These are phyloP conservation scores for Cyberlindnera xishuangbannaensis DNA, from an alignment of 805 yeast genomes.

Conservation along the genomic window DNA sequence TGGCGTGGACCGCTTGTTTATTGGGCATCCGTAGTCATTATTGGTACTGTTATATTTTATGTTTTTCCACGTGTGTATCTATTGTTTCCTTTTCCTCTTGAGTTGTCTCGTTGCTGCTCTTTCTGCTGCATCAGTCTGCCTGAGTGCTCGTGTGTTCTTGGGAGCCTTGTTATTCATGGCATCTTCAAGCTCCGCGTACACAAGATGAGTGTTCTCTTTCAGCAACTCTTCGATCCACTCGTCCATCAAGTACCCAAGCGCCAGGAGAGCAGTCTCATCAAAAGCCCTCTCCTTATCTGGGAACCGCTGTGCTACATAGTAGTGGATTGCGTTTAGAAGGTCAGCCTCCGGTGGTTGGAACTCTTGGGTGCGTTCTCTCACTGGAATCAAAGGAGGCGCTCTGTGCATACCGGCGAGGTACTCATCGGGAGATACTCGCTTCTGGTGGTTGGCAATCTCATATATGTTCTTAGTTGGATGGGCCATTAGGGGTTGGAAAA, in stretches of 20 bases:
- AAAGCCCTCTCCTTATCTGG: conserved; percentile 25
- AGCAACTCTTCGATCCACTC: conserved; percentile 30
- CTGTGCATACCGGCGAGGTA: conserved; percentile 1
- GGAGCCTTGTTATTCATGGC: not conserved
- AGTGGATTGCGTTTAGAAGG: conserved; percentile 30
- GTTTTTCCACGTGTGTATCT: no score
- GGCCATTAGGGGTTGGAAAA: no score
- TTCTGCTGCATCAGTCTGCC: no score
- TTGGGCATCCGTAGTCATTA: no score
- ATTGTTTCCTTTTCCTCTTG: no score
- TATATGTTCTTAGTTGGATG: no score
- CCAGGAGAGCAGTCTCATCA: conserved; percentile 33
- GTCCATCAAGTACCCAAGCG: conserved; percentile 32
- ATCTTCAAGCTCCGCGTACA: conserved; percentile 12
- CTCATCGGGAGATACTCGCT: no score
- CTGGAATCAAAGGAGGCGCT: conserved; percentile 15
- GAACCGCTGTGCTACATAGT: conserved; percentile 23
- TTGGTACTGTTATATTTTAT: no score
- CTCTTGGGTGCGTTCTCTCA: conserved; percentile 10
- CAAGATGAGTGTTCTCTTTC: not conserved
- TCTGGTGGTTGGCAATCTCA: no score
- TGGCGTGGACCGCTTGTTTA: no score
- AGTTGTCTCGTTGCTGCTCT: no score
- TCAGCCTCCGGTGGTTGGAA: conserved; percentile 22
- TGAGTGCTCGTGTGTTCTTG: no score